These are phyloP conservation scores for Fusarium verrucosum DNA, from an alignment of 2,329 filamentous ascomycete species.

Conservation along the genomic window DNA sequence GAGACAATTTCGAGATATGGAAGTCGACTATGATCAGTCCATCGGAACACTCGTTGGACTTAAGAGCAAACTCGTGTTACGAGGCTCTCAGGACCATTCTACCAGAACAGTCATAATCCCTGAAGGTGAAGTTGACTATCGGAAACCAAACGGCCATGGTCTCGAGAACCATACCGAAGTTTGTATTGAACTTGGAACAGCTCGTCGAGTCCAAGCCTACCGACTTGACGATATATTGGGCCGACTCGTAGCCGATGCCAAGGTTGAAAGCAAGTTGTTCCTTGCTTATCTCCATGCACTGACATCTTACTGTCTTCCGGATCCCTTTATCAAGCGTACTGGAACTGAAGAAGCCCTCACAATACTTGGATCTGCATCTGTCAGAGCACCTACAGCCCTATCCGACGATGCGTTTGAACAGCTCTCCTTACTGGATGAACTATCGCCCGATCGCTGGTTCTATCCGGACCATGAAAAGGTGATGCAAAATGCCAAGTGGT, in stretches of 20 bases:
- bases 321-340: conserved; percentile 58
- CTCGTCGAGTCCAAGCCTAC: conserved; percentile 53
- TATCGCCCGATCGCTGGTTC: conserved; percentile 50
- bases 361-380: conserved; percentile 59
- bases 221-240: conserved; percentile 60
- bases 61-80: conserved; percentile 56
- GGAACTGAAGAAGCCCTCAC: conserved; percentile 64
- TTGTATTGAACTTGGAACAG: conserved; percentile 41
- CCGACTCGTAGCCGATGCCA: conserved; percentile 60
- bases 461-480: conserved; percentile 53
- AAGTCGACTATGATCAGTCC: conserved; percentile 25
- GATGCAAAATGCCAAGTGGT: conserved; percentile 62
- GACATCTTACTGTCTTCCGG: conserved; percentile 62
- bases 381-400: conserved; percentile 48
- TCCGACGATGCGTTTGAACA: background rate
- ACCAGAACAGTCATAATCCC: conserved; percentile 52
- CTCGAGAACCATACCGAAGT: conserved; percentile 49
- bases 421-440: background rate
- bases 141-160: background rate
- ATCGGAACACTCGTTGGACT: conserved; percentile 23
- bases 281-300: conserved; percentile 63
- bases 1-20: conserved; percentile 29
- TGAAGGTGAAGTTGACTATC: conserved; percentile 41
- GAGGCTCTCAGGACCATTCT: conserved; percentile 10
- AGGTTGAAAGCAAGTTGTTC: conserved; percentile 61